A percentile compares a stretch with the other conserved stretches of the same genome.
Conservation (phyloP, 345 rosid species). For the Hibiscus trionum region DNA sequence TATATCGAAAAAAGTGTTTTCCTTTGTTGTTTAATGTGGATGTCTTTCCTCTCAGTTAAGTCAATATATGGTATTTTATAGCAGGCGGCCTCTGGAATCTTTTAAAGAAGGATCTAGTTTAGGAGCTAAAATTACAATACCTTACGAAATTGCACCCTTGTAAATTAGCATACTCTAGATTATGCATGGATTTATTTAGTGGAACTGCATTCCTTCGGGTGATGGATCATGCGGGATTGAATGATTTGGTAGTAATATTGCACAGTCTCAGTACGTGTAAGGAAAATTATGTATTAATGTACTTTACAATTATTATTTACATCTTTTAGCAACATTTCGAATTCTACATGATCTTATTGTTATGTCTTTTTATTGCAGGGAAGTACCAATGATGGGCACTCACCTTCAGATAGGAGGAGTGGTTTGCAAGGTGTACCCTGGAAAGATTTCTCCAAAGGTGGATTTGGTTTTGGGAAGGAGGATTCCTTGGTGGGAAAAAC, state of each 20-base stretch:
- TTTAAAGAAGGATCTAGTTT: not conserved
- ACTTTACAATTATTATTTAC: slow-evolving; percentile 3
- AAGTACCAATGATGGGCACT: slow-evolving; percentile 37
- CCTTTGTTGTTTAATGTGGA: not conserved
- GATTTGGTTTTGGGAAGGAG: slow-evolving; percentile 51
- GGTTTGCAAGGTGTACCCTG: slow-evolving; percentile 63
- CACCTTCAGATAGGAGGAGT: slow-evolving; percentile 38
- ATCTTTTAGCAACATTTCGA: slow-evolving; percentile 10
- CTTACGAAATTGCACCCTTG: not conserved
- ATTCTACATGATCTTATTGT: slow-evolving; percentile 16
- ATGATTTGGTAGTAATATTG: slow-evolving; percentile 3
- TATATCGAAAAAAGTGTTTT: not conserved
- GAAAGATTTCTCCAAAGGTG: slow-evolving; percentile 56
- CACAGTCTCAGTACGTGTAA: slow-evolving; percentile 6
- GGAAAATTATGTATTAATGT: slow-evolving; percentile 18
- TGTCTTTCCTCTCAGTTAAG: not conserved
- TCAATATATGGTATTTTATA: not conserved
- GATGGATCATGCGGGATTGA: slow-evolving; percentile 7
- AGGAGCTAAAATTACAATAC: not conserved
- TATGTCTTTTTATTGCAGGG: slow-evolving; percentile 38
- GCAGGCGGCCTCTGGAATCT: not conserved
- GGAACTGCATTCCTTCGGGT: too few species aligned
- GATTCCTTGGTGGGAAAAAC: slow-evolving; percentile 42
- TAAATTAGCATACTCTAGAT: slow-evolving; percentile 3
- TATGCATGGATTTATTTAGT: not conserved